phyloP scores from a whole-genome alignment of 495 filamentous ascomycete genomes.

The Oleoguttula mirabilis region DNA sequence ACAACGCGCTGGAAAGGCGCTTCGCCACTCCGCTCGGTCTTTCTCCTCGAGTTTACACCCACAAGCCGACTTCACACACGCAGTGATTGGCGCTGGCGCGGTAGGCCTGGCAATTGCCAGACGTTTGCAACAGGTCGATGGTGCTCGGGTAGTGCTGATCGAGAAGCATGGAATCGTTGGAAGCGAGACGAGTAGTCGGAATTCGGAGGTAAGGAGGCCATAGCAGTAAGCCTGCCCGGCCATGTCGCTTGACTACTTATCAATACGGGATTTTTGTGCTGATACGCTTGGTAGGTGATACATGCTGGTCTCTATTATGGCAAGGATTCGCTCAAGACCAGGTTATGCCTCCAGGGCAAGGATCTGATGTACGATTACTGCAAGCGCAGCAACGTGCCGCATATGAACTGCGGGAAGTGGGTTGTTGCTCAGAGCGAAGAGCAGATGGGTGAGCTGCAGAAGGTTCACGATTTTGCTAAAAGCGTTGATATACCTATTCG shows the following conservation, averaged over 20 bases:
- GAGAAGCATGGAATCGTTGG: conserved; percentile 69
- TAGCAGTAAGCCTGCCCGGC: no score
- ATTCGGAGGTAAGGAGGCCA: conserved; percentile 65
- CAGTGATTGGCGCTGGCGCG: conserved; percentile 79
- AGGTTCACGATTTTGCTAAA: conserved; percentile 53
- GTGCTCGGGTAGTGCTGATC: conserved; percentile 62
- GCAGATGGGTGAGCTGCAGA: conserved; percentile 54
- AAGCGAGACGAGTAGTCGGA: conserved; percentile 83
- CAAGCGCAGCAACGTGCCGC: conserved; percentile 48
- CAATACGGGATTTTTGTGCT: no score
- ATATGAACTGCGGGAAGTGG: conserved; percentile 79
- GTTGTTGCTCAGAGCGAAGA: conserved; percentile 71
- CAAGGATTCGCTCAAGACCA: conserved; percentile 60
- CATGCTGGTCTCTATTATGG: conserved; percentile 95
- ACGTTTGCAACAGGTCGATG: conserved; percentile 51
- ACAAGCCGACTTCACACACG: conserved; percentile 70
- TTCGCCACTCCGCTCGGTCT: conserved; percentile 5
- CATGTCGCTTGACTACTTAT: not conserved
- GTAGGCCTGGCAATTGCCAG: conserved; percentile 84
- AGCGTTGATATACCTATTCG: conserved; percentile 60
- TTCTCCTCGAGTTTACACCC: conserved; percentile 24
- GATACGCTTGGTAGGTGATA: conserved; percentile 71
- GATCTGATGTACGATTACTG: conserved; percentile 72
- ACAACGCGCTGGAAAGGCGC: not conserved
- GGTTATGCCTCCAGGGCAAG: conserved; percentile 66